These are phyloP conservation scores for Yamadazyma oceani DNA, from an alignment of 1,139 yeast genomes.

Conservation along the genomic window DNA sequence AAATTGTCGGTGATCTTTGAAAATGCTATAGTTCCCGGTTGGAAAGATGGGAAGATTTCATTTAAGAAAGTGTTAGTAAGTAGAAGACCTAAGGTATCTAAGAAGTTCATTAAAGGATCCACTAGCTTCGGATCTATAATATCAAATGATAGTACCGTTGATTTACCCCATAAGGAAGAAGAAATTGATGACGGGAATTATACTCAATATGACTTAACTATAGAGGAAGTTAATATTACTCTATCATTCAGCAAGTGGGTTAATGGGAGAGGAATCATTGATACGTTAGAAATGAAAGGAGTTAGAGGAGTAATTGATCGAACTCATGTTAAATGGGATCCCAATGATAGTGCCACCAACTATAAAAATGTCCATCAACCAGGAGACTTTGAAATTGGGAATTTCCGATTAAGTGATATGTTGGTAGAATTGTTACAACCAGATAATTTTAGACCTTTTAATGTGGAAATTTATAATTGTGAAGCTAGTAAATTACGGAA, in stretches of 20 bases:
- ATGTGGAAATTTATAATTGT: constrained; percentile 82
- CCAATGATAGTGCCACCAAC: constrained; percentile 78
- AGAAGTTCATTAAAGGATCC: constrained; percentile 69
- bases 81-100: constrained; percentile 63
- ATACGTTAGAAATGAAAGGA: constrained; percentile 81
- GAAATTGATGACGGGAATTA: constrained; percentile 79
- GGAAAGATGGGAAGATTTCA: constrained; percentile 85
- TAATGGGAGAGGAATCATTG: constrained; percentile 83
- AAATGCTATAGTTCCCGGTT: constrained; percentile 91
- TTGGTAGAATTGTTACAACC: constrained; percentile 83
- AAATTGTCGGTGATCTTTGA: constrained; percentile 89
- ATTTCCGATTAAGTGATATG: constrained; percentile 80
- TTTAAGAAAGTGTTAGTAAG: constrained; percentile 86
- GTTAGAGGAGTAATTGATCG: constrained; percentile 90
- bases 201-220: constrained; percentile 89
- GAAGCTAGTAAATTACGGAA: constrained; percentile 77
- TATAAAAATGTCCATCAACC: constrained; percentile 72
- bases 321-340: constrained; percentile 81
- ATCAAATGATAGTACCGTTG: constrained; percentile 16
- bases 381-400: constrained; percentile 92
- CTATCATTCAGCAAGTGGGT: constrained; percentile 84
- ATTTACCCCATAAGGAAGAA: constrained; percentile 16
- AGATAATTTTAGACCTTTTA: constrained; percentile 73
- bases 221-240: constrained; percentile 81
- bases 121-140: not conserved